phyloP scores from a whole-genome alignment of 148 eudicot species.

The Cornus suecica region DNA sequence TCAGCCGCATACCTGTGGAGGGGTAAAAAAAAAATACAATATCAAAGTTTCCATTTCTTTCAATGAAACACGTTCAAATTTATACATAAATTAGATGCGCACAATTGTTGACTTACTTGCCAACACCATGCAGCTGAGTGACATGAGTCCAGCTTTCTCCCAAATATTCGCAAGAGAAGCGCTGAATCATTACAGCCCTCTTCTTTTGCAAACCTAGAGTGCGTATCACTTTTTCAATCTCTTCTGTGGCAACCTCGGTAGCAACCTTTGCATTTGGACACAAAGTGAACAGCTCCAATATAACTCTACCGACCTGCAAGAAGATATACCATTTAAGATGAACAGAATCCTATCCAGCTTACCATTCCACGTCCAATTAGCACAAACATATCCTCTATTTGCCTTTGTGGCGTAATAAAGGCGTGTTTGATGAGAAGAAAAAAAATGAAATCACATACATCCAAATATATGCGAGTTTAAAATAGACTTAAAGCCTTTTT shows the following conservation, averaged over 20 bases:
- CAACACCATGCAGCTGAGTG: conserved; percentile 70
- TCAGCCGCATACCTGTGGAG: conserved; percentile 80
- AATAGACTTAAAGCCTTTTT: too few relatives aligned
- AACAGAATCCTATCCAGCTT: neutral
- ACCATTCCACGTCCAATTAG: neutral
- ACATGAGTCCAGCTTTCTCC: conserved; percentile 68
- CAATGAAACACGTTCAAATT: neutral
- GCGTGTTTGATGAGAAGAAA: too few relatives aligned
- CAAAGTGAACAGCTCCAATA: conserved; percentile 46
- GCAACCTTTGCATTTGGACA: conserved; percentile 79
- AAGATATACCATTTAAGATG: neutral
- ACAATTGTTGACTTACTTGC: conserved; percentile 51
- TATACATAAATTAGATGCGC: neutral
- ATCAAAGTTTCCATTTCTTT: neutral
- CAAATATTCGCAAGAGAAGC: conserved; percentile 62
- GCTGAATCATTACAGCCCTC: conserved; percentile 56
- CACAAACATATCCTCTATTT: too few relatives aligned
- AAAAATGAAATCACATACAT: too few relatives aligned
- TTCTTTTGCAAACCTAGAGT: conserved; percentile 60
- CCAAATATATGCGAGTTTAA: too few relatives aligned
- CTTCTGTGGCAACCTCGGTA: conserved; percentile 25
- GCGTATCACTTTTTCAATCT: conserved; percentile 43
- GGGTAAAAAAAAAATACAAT: neutral
- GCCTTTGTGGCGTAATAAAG: too few relatives aligned
- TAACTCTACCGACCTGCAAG: conserved; percentile 51